Conservation (phyloP, 495 filamentous ascomycete genomes). For the Aspergillus ellipticus region DNA sequence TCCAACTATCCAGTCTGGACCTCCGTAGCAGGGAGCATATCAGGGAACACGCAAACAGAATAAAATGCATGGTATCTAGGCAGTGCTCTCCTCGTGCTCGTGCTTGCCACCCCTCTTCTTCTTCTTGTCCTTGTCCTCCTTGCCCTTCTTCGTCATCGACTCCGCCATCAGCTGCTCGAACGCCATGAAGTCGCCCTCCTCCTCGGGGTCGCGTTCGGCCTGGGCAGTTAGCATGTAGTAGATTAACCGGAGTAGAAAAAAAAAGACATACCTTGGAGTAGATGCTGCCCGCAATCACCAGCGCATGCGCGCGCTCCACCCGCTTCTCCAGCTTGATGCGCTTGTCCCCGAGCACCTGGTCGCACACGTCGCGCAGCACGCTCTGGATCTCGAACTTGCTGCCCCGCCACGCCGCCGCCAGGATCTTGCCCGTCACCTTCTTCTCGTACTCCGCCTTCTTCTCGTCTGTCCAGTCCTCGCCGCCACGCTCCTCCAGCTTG, state of each 20-base stretch:
- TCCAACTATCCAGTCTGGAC: slow-evolving; percentile 3
- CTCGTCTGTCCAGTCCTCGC: slow-evolving; percentile 98
- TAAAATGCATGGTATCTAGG: slow-evolving; percentile 8
- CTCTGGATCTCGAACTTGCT: slow-evolving; percentile 98
- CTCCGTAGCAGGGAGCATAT: neutral
- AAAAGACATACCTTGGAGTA: slow-evolving; percentile 65
- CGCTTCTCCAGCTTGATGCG: slow-evolving; percentile 77
- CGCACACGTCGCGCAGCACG: slow-evolving; percentile 86
- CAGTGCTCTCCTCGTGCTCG: slow-evolving; percentile 13
- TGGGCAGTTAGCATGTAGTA: slow-evolving; percentile 28
- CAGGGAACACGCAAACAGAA: neutral
- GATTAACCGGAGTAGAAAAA: neutral
- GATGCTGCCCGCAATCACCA: slow-evolving; percentile 84
- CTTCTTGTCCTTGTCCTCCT: slow-evolving; percentile 75
- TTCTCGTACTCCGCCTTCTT: slow-evolving; percentile 95
- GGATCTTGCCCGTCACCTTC: slow-evolving; percentile 93
- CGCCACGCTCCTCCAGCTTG: slow-evolving; percentile 88
- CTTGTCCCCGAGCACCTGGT: slow-evolving; percentile 70
- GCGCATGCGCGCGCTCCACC: slow-evolving; percentile 82
- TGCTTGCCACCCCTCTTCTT: slow-evolving; percentile 45
- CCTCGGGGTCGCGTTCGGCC: slow-evolving; percentile 88
- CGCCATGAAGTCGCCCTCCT: slow-evolving; percentile 97
- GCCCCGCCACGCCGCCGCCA: slow-evolving; percentile 96
- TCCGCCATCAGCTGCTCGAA: slow-evolving; percentile 98
- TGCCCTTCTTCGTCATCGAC: slow-evolving; percentile 85